Evolutionary conservation across 768 basidiomycete species (phyloP), one percentile per base, ranked within the genome.

Genomic region (Naganishia friedmannii): DNA sequence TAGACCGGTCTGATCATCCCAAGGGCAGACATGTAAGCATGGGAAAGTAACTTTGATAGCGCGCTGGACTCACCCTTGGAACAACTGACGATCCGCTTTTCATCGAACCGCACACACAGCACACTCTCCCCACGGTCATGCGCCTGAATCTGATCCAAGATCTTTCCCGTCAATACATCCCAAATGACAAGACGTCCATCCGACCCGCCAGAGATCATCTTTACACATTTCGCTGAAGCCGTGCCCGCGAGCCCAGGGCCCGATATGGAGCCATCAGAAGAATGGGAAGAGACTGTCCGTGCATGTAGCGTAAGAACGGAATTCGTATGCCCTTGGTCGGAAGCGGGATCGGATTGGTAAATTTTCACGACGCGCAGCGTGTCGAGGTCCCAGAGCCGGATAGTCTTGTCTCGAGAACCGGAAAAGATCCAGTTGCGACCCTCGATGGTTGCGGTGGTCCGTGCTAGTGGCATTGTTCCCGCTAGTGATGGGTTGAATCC

Each of bases 151-250:
- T 75, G 73, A 0, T 76, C 77, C 26, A 58, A 39, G 0, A 74
- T 74, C 58, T 73, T 68, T 1, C 75, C 73, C 31, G 70, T 51
- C 65, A 75, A 73, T 4, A 79, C 37, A 72, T 80, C 76, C 79
- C 79, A 80, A 10, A 77, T 57, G 57, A 77, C 78, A 0, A 80
- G 67, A 53, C 69, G 73, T 3, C 79, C 79, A 70, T 80, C 79
- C 51, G 76, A 74, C 1, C 79, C 79, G 13, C 77, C 77, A n/a
- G 74, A 74, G 34, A 80, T 68, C 53, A 75, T 77, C 42, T 60
- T 65, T 13, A 58, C 67, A 21, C 71, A 60, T n/a, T 70, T 65
- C 4, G 58, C 58, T 8, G 48, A 4, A 12, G 48, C 12, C 21
- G 48, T 51, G 23, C 37, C 46, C 28, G 29, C 42, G 23, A 21